A percentile compares a stretch with the other conserved stretches of the same genome.
Evolutionary conservation across 2,329 filamentous ascomycete species (phyloP).

Genomic region (Exophiala sideris): DNA sequence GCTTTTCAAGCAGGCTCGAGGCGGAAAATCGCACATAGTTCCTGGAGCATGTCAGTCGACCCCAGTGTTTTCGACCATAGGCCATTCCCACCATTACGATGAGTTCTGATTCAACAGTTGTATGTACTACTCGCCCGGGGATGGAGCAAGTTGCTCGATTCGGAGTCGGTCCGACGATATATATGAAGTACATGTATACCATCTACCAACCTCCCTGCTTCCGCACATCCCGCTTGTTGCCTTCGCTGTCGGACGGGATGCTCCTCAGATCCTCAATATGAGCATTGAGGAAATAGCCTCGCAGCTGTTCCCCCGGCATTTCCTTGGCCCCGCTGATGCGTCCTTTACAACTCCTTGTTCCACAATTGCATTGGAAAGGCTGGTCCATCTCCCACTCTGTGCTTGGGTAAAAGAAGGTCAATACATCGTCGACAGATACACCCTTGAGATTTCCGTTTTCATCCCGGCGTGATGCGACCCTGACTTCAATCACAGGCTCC

Average conservation of each 20-base stretch:
- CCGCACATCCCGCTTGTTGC: no score
- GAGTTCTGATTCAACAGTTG: no score
- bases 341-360: slow-evolving; percentile 38
- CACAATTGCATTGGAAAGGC: slow-evolving; percentile 45
- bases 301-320: slow-evolving; percentile 34
- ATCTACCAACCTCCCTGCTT: no score
- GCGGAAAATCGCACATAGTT: no score
- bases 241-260: slow-evolving; percentile 1
- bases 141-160: no score
- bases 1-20: no score
- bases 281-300: slow-evolving; percentile 42
- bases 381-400: slow-evolving; percentile 51
- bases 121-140: no score
- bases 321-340: slow-evolving; percentile 40
- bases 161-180: no score
- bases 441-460: slow-evolving; percentile 25
- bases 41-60: no score
- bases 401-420: slow-evolving; percentile 51
- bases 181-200: no score
- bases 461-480: slow-evolving; percentile 18
- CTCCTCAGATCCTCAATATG: slow-evolving; percentile 36
- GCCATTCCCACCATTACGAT: no score
- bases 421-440: slow-evolving; percentile 39
- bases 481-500: slow-evolving; percentile 38
- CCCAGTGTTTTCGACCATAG: no score